These are phyloP conservation scores for Fragilariopsis cylindrus DNA, from an alignment of 108 stramenopile species.

Conservation along the genomic window DNA sequence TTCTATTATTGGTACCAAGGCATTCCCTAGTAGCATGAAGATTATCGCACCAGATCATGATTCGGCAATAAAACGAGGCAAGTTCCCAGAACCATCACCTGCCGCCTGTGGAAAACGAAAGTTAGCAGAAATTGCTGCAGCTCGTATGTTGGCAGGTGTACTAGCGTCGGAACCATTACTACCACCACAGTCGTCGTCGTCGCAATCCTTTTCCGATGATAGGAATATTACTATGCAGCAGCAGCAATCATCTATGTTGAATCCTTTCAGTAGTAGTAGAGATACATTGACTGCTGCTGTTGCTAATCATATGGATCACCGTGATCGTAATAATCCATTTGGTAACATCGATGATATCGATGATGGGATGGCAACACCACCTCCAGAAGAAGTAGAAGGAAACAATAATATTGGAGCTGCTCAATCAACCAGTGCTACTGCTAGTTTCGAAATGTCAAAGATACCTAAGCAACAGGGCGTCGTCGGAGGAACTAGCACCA, in stretches of 20 bases:
- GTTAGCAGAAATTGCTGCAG: slow-evolving; percentile 82
- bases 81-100: slow-evolving; percentile 84
- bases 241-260: background rate
- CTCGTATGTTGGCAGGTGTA: slow-evolving; percentile 83
- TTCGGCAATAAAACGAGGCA: slow-evolving; percentile 41
- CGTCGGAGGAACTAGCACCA: background rate
- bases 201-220: background rate
- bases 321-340: background rate
- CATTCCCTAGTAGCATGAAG: slow-evolving; percentile 48
- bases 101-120: slow-evolving; percentile 88
- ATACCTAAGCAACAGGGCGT: background rate
- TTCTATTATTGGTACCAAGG: slow-evolving; percentile 10
- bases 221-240: no score
- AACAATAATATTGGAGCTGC: background rate
- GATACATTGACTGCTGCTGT: background rate
- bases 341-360: slow-evolving; percentile 29
- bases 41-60: slow-evolving; percentile 71
- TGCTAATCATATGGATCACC: background rate
- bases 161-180: slow-evolving; percentile 15
- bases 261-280: background rate
- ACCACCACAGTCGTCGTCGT: background rate
- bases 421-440: background rate
- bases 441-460: background rate
- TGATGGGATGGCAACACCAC: slow-evolving; percentile 42
- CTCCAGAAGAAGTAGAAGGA: slow-evolving; percentile 25